Base-by-base conservation (phyloP, 108 stramenopile species). In the Skeletonema menzelii region DNA sequence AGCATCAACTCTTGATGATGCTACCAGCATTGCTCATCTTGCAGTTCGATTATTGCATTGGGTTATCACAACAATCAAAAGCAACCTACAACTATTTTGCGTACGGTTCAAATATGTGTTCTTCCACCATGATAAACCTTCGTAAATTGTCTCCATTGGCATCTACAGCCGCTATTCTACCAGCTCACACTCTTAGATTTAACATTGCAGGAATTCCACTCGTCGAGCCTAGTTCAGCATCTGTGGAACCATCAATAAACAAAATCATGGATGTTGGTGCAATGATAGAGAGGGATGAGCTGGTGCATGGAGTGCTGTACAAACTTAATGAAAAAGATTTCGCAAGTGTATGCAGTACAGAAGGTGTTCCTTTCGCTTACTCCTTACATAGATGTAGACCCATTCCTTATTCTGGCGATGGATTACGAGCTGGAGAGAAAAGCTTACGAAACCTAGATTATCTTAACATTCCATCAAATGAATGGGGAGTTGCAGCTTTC, bases 331-430 rank as follows among this genome's bases (percentile, higher is more conserved):
- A 79, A 59, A 53, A 66, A 11, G 89, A 93, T 47, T 93, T 93
- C 82, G 82, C 65, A 12, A 69, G 46, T 20, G 70, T 93, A 14
- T 87, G 92, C 37, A 34, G 46, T 15, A 86, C 89, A 14, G 92
- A 93, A 77, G 92, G 92, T 0, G 92, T 93, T 4, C 88, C 89
- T 11, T 87, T 88, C 61, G 85, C 64, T 0, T 93, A 93, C 63
- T 63, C 66, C 10, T 84, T 90, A 80, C 78, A 86, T 60, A 28
- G 70, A 22, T 91, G 89, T 76, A 56, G 35, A 32, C 86, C 87
- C 4, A 60, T 85, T 56, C 86, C 87, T 0, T 89, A 90, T 60
- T 28, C 60, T 10, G 89, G 89, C 19, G 84, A 89, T 73, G 85
- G 85, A 10, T 70, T 62, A 20, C 53, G 12, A 22, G 79, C 82